Evolutionary conservation across 768 basidiomycete genomes (phyloP), one percentile per base, ranked within the genome.

Genomic region (Vararia minispora): DNA sequence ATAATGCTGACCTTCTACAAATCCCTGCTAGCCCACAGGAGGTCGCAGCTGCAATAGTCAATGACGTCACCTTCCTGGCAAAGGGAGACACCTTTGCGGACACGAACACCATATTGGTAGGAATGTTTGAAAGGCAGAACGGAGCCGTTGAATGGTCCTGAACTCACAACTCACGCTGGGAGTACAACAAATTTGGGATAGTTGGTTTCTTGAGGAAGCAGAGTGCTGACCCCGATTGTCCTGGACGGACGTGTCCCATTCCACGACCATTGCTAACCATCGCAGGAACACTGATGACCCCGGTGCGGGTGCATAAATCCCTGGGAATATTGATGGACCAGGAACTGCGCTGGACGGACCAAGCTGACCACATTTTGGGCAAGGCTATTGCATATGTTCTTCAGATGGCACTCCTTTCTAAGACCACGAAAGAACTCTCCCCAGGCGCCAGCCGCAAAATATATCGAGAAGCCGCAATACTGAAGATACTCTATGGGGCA

Each of bases 401-500:
- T 0, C 30, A 36, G 8, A 21, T 43, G 6, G 21, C 33, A 9
- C 31, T 38, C 0, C 35, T 50, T 2, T 28, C 44, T 1, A 13
- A 37, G 2, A 31, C 40, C 0, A 22, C 45, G 0, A 17, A 28
- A 3, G 51, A 50, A 0, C 27, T 49, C 3, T 24, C 41, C 0
- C 41, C 41, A 0, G 22, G 27, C 0, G 16, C 41, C 6, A 40
- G 45, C n/a, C 30, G 47, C 0, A 33, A 40, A 2, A 32, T 56
- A 0, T 57, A 55, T 36, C 37, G 42, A 0, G 29, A 42, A 0
- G 40, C 53, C 0, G 55, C 49, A 0, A 33, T 57, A 0, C 58
- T 55, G 0, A 40, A 42, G 12, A 51, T 57, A 34, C 12, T 46
- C 0, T 58, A 59, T 27, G 53, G 39, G 0, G 51, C 43, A 0